Evolutionary conservation across 768 basidiomycete species (phyloP), one percentile per base, ranked within the genome.

Genomic region (Gymnopilus junonius): DNA sequence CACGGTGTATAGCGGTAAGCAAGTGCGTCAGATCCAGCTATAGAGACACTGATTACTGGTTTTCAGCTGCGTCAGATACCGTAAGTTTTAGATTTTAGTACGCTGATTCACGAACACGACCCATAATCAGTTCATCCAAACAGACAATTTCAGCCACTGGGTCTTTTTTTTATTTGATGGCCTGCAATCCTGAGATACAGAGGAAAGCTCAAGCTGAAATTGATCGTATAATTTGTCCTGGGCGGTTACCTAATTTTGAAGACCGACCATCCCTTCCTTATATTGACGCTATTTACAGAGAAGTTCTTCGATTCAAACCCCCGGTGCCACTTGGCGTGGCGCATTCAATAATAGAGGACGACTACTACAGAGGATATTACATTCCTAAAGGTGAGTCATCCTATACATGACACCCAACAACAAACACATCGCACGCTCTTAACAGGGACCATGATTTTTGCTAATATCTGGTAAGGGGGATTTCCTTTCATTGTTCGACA

Each of bases 201-300:
- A 63, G 51, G 25, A 74, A 73, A 55, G 78, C 75, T 2, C 79
- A 76, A 61, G 68, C 42, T 8, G 79, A 80, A 58, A 69, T 80
- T 14, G 77, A 80, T 57, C 55, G 65, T 0, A 69, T 77, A 7
- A 59, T 79, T 27, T 78, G 79, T 1, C 27, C 34, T 3, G 66
- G 71, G 6, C 71, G 77, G 2, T 67, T 79, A 5, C 75, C 76
- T 1, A 64, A 57, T 1, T 70, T 75, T 34, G 65, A 67, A 7
- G 77, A 79, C 63, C 62, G 70, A 12, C 29, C 27, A 0, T 58
- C 67, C 14, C 61, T 78, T 4, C 77, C 78, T 0, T 79, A 74
- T 51, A 57, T 68, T n/a, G 71, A 69, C 11, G 70, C 71, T 2
- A 58, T 73, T n/a, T 67, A 65, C 45, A 59, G 61, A 10, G 68